Conservation (phyloP, 768 basidiomycete genomes). For the Amylocystis lapponica region DNA sequence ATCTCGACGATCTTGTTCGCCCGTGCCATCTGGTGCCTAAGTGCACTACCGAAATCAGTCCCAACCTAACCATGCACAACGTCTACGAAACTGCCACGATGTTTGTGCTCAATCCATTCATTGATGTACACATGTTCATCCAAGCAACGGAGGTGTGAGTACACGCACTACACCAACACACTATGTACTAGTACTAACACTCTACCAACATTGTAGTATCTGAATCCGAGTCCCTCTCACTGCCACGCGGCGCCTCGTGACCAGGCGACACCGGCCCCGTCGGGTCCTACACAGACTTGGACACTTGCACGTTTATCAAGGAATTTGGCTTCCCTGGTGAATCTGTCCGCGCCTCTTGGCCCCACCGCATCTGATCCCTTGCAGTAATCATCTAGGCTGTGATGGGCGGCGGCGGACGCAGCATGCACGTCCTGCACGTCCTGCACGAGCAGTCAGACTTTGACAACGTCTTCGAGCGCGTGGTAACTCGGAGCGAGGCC, state of each 20-base stretch:
- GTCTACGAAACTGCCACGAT: too few relatives aligned
- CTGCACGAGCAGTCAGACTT: conserved; percentile 93
- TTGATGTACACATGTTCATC: too few relatives aligned
- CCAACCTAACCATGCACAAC: too few relatives aligned
- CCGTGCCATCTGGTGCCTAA: conserved; percentile 1
- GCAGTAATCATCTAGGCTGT: conserved; percentile 98
- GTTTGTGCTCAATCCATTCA: too few relatives aligned
- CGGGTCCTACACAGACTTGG: conserved; percentile 68
- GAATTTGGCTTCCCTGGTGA: conserved; percentile 92
- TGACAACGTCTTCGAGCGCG: conserved; percentile 82
- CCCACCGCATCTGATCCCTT: conserved; percentile 1
- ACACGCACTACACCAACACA: too few relatives aligned
- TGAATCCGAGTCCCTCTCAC: too few relatives aligned
- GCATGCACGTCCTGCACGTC: conserved; percentile 99
- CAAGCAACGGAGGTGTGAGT: too few relatives aligned
- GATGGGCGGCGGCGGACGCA: conserved; percentile 97
- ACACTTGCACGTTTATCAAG: conserved; percentile 85
- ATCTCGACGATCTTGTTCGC: neutral
- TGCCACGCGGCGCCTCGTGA: too few relatives aligned
- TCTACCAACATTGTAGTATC: too few relatives aligned
- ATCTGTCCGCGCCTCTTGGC: conserved; percentile 7
- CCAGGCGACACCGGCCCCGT: conserved; percentile 97
- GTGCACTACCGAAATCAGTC: neutral
- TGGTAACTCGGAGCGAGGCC: conserved; percentile 92
- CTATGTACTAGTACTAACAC: too few relatives aligned